Evolutionary conservation across 768 basidiomycete genomes (phyloP), one percentile per base, ranked within the genome.

Genomic region (Rickenella mellea): DNA sequence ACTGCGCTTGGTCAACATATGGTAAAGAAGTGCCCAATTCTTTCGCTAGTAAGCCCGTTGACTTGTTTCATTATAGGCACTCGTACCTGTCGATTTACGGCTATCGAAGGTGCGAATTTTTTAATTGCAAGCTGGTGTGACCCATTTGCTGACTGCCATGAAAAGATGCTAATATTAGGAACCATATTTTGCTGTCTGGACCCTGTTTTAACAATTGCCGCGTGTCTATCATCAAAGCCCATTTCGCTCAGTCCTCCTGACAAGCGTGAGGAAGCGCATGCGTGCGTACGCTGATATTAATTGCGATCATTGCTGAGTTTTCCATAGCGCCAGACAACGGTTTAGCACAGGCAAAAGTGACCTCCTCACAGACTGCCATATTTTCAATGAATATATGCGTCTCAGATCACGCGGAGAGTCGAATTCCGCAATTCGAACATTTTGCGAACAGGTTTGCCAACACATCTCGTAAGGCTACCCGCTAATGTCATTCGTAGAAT

Each of bases 1-100:
- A 96, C 90, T 1, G 76, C 92, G 2, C 67, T 97, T 5, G 93
- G 93, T 8, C 69, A 74, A 48, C 79, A 94, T 56, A 77, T 93
- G 56, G 83, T 79, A 48, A 44, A 70, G n/a, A 29, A 32, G 8
- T n/a, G 22, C 6, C 36, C 45, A 21, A 41, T 12, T 14, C 27
- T 9, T 8, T 7, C 4, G 11, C 20, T 8, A 27, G 36, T 48
- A 27, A 43, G 35, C 25, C 38, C 35, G 5, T 39, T 53, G 22
- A 48, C 17, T 20, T 25, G 27, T 5, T n/a, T 32, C 41, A 19
- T 20, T 44, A 10, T 51, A 91, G 86, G 72, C 86, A 2, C 72
- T 80, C 61, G 70, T 96, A n/a, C 92, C 92, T 1, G 65, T 94
- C 11, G 93, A 97, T 60, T 65, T 93, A 8, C 73, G 89, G 29